A percentile compares a stretch with the other conserved stretches of the same genome.
Conservation (phyloP, 1,139 yeast species). For the Insectozyma bohioensis region DNA sequence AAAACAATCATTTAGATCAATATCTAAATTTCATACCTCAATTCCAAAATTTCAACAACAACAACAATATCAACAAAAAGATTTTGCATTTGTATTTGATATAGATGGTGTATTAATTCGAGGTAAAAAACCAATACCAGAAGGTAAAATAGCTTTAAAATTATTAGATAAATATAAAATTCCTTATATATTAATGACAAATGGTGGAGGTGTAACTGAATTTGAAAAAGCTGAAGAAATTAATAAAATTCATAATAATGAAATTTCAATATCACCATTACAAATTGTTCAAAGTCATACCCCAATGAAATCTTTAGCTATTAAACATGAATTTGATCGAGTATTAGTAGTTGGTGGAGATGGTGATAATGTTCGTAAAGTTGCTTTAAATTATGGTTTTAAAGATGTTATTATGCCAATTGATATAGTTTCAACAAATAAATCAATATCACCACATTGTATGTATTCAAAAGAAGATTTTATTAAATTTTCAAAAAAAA, state of each 20-base stretch:
- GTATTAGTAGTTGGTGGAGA: constrained; percentile 87
- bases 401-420: constrained; percentile 72
- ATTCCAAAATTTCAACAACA: no score
- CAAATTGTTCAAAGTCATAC: constrained; percentile 92
- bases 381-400: constrained; percentile 81
- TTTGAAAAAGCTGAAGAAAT: constrained; percentile 56
- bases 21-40: no score
- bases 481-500: constrained; percentile 37
- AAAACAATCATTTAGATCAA: no score
- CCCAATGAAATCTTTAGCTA: constrained; percentile 68
- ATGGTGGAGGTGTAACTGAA: constrained; percentile 90
- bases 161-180: constrained; percentile 54
- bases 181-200: constrained; percentile 84
- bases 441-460: constrained; percentile 75
- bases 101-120: constrained; percentile 93
- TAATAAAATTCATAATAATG: constrained; percentile 40
- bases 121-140: constrained; percentile 68
- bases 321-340: constrained; percentile 44
- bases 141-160: constrained; percentile 65
- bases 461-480: constrained; percentile 50
- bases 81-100: constrained; percentile 32
- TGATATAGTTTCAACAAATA: constrained; percentile 61
- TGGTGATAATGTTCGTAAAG: constrained; percentile 64
- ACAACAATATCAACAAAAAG: no score
- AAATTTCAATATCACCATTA: constrained; percentile 49